phyloP scores from a whole-genome alignment of 169 alveolate species.

The Cryptosporidium xiaoi region DNA sequence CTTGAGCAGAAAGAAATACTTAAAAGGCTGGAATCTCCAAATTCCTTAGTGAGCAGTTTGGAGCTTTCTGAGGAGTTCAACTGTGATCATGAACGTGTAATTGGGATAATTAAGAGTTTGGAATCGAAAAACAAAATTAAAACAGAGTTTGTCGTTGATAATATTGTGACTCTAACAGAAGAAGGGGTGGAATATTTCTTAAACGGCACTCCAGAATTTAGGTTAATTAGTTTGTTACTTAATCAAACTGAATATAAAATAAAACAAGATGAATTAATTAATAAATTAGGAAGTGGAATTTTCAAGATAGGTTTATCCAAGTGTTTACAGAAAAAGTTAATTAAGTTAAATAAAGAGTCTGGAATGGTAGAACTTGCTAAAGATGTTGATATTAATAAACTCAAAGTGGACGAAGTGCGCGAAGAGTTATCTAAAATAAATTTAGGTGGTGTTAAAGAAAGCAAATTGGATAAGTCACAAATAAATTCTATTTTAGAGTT shows the following conservation, averaged over 20 bases:
- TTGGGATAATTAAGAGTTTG: constrained; percentile 82
- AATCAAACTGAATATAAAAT: not conserved
- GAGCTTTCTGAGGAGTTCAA: constrained; percentile 31
- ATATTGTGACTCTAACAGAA: constrained; percentile 77
- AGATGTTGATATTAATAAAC: not conserved
- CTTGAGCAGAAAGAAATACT: constrained; percentile 36
- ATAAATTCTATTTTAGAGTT: constrained; percentile 74
- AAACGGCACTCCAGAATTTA: constrained; percentile 83
- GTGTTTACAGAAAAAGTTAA: constrained; percentile 50
- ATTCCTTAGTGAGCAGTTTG: constrained; percentile 19
- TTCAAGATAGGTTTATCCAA: constrained; percentile 63
- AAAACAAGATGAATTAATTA: constrained; percentile 15
- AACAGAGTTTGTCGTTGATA: constrained; percentile 76
- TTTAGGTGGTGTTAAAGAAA: constrained; percentile 31
- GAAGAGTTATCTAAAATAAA: constrained; percentile 6
- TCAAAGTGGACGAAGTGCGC: constrained; percentile 21
- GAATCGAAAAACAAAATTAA: constrained; percentile 82
- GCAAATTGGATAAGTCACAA: constrained; percentile 4
- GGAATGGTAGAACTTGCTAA: constrained; percentile 27
- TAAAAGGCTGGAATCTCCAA: constrained; percentile 12
- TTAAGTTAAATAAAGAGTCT: constrained; percentile 41
- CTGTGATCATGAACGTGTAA: constrained; percentile 82
- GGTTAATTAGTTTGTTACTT: constrained; percentile 73
- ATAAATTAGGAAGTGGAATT: not conserved
- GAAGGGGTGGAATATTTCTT: constrained; percentile 81